phyloP scores from a whole-genome alignment of 306 rosid species.

The Lathyrus sativus region DNA sequence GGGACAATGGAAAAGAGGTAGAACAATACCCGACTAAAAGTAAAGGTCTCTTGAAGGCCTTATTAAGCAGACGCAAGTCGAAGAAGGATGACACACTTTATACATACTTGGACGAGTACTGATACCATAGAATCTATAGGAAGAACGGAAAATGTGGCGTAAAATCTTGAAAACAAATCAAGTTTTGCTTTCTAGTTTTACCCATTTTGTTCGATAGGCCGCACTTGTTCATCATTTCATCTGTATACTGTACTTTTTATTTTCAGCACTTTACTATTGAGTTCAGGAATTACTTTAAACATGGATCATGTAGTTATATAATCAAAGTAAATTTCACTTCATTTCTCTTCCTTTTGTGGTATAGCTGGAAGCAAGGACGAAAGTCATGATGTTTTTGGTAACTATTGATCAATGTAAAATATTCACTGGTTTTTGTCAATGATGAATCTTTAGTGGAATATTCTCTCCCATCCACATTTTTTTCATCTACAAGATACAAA shows the following conservation, averaged over 20 bases:
- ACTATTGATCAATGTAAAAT: no score
- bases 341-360: constrained; percentile 24
- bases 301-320: constrained; percentile 32
- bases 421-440: no score
- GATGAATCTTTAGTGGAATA: no score
- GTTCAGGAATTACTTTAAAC: constrained; percentile 23
- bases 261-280: constrained; percentile 4
- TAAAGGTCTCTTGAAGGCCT: constrained; percentile 88
- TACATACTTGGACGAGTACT: constrained; percentile 91
- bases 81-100: constrained; percentile 92
- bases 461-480: no score
- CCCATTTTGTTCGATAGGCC: constrained; percentile 36
- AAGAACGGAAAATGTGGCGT: constrained; percentile 38
- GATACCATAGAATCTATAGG: constrained; percentile 41
- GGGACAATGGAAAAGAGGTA: constrained; percentile 60
- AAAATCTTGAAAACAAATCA: constrained; percentile 44
- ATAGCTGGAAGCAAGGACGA: neutral
- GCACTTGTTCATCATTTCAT: constrained; percentile 25
- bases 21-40: constrained; percentile 93
- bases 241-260: constrained; percentile 30
- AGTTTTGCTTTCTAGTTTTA: constrained; percentile 47
- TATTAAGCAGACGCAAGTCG: constrained; percentile 95
- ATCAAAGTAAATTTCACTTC: constrained; percentile 41
- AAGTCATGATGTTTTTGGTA: neutral
- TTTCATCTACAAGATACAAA: no score